Conservation (phyloP, 2,329 filamentous ascomycete species). For the Fusarium anthophilum region DNA sequence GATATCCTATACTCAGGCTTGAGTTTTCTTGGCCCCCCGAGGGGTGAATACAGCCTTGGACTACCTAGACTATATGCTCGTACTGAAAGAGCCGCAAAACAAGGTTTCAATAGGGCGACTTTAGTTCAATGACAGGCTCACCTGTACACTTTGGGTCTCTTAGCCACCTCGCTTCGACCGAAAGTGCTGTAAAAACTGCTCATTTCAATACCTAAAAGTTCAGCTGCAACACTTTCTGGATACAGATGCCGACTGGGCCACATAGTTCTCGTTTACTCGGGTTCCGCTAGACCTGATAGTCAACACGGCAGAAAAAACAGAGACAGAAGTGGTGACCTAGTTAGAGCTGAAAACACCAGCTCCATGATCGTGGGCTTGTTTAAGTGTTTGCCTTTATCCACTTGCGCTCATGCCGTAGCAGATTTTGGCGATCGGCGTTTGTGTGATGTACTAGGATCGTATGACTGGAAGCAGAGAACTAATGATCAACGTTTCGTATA, state of each 20-base stretch:
- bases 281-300: neutral
- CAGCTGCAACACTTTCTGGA: neutral
- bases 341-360: neutral
- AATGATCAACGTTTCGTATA: neutral
- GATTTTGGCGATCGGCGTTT: neutral
- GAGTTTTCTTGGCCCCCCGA: too few species aligned
- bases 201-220: neutral
- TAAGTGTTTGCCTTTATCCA: neutral
- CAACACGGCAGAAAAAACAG: neutral
- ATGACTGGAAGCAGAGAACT: neutral
- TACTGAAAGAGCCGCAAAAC: conserved; percentile 2
- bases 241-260: neutral
- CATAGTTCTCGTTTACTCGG: neutral
- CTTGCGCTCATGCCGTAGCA: neutral
- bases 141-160: neutral
- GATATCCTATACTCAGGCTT: too few species aligned
- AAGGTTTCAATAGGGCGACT: neutral
- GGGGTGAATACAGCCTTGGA: neutral
- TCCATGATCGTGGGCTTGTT: neutral
- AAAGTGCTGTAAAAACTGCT: neutral
- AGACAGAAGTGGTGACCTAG: neutral
- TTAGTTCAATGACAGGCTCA: neutral
- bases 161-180: neutral
- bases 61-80: neutral
- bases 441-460: neutral